Evolutionary conservation across 1,284 basidiomycete genomes (phyloP).

Genomic region (Tausonia pullulans): DNA sequence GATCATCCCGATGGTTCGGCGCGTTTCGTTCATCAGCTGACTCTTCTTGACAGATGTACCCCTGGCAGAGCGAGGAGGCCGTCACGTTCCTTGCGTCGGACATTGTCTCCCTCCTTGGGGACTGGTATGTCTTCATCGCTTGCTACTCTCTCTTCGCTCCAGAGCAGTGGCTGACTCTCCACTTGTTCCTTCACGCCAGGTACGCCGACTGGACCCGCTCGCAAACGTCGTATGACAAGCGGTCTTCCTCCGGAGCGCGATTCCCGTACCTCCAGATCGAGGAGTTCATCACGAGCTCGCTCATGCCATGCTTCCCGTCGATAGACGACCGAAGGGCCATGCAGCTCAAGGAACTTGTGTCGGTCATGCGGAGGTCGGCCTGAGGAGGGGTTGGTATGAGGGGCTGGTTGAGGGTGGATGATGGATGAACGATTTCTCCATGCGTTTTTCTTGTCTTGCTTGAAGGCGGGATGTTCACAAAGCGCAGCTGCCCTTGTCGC

Average conservation of each 20-base stretch:
- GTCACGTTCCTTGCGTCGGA: constrained; percentile 11
- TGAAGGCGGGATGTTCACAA: too few species aligned
- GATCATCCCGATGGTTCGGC: neutral
- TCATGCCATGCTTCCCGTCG: constrained; percentile 12
- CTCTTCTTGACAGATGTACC: constrained; percentile 6
- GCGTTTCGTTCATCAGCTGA: neutral
- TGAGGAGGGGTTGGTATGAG: too few species aligned
- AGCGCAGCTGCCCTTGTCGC: too few species aligned
- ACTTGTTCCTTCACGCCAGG: neutral
- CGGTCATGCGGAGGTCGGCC: too few species aligned
- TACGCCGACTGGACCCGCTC: constrained; percentile 15
- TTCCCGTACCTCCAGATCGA: constrained; percentile 15
- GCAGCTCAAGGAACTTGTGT: too few species aligned
- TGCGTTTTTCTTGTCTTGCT: too few species aligned
- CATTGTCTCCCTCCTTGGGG: constrained; percentile 4
- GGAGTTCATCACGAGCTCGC: constrained; percentile 15
- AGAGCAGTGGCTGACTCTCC: neutral
- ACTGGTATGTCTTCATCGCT: neutral
- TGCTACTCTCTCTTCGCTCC: neutral
- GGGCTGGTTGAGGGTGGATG: too few species aligned
- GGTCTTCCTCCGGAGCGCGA: constrained; percentile 1
- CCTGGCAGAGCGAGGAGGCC: constrained; percentile 8
- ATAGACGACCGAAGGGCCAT: neutral
- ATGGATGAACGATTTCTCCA: too few species aligned
- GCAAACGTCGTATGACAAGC: constrained; percentile 8